Evolutionary conservation across 352 stramenopile genomes (phyloP).

Genomic region (Globisporangium barbulae): DNA sequence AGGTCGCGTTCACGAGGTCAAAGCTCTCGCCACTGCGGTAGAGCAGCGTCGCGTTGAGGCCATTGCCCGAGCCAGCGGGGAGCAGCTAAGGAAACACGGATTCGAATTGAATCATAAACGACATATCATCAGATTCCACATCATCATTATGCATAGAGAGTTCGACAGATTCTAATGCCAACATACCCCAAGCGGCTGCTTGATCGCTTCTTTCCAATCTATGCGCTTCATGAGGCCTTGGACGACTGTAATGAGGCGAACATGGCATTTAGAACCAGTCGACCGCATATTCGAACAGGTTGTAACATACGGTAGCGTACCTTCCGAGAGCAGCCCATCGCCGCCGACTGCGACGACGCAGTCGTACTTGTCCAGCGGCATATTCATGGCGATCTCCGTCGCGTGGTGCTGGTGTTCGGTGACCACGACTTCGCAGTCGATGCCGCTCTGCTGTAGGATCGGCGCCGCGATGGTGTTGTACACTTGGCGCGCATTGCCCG

Average conservation of each 20-base stretch:
- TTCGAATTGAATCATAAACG: not conserved
- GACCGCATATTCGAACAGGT: not conserved
- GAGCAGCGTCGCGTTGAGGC: constrained; percentile 51
- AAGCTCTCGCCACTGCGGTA: constrained; percentile 46
- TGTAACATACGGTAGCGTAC: constrained; percentile 27
- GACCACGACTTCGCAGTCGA: constrained; percentile 50
- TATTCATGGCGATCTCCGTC: constrained; percentile 37
- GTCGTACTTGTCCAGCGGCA: constrained; percentile 55
- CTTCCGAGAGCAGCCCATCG: constrained; percentile 65
- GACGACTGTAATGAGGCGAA: constrained; percentile 33
- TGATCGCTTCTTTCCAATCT: constrained; percentile 57
- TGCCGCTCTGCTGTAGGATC: constrained; percentile 50
- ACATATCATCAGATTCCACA: not conserved
- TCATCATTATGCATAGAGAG: not conserved
- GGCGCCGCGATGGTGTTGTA: constrained; percentile 50
- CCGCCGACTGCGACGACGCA: constrained; percentile 66
- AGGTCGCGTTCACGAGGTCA: constrained; percentile 52
- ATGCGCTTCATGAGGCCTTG: constrained; percentile 67
- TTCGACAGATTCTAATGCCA: not conserved
- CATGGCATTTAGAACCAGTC: not conserved
- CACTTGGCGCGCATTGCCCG: constrained; percentile 44
- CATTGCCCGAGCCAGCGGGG: constrained; percentile 63
- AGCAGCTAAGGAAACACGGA: constrained; percentile 29
- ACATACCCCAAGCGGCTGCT: constrained; percentile 49
- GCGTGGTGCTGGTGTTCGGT: constrained; percentile 55